Base-by-base conservation (phyloP, 345 rosid genomes). In the Triadica sebifera region DNA sequence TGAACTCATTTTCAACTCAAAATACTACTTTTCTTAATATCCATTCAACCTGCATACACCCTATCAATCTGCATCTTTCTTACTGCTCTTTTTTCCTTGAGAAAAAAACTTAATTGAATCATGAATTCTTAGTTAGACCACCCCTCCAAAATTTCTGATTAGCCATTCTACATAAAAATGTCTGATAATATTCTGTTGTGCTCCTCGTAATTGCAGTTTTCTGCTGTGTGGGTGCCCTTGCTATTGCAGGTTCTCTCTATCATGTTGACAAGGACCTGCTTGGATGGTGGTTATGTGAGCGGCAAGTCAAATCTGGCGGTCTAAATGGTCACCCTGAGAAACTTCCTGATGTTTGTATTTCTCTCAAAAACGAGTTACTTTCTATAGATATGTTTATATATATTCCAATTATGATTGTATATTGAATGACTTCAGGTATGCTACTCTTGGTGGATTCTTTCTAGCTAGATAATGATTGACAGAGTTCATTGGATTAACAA, bases 391-490 rank as follows among this genome's bases (percentile, higher is more conserved):
- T 72, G 39, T 53, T 63, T 66, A 17, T 12, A n/a, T 12, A 25
- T 75, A 34, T 71, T 75, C 47, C 67, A 47, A 68, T 56, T 45
- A 19, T 70, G 57, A 39, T 49, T 4, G 22, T 52, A 12, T 59
- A 22, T 43, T 56, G 60, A 62, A 66, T 67, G 8, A 52, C 16
- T 78, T 38, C 79, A 91, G 97, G 94, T 93, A 66, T 95, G 94
- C 86, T 91, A 90, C 79, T 90, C 96, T 20, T 93, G 93, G 99
- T 95, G 94, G 98, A 96, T 93, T 25, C 91, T 95, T 78, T 90
- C 97, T 41, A 95, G 99, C 89, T 86, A 90, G 80, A 93, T 81
- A 72, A 91, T 90, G 90, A 91, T 93, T 61, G 97, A 93, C 64
- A 83, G 93, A 82, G 96, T 88, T 79, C 90, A 91, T 65, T 93